A percentile compares a stretch with the other conserved stretches of the same genome.
Conservation (phyloP, 148 eudicot genomes). For the Simmondsia chinensis region DNA sequence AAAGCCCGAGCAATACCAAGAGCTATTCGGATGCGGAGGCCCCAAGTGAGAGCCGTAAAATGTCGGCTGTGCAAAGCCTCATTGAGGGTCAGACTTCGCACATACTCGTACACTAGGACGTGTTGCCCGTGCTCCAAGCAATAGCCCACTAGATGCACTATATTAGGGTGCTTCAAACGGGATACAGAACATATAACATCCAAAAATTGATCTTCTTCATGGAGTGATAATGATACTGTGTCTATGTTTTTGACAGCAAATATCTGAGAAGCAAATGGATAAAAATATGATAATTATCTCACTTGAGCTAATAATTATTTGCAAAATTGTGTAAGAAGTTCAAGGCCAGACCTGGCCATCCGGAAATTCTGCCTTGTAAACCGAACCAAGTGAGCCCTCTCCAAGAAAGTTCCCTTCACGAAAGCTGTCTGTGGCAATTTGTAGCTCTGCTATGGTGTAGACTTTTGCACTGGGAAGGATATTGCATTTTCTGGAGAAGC, state of each 20-base stretch:
- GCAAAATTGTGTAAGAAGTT: neutral
- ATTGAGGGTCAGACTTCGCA: conserved; percentile 58
- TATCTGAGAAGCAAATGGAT: conserved; percentile 48
- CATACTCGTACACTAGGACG: conserved; percentile 66
- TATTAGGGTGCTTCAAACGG: conserved; percentile 76
- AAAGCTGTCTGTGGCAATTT: conserved; percentile 70
- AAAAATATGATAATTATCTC: no score
- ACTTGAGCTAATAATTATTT: no score
- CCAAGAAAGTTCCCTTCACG: conserved; percentile 66
- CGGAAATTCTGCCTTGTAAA: conserved; percentile 75
- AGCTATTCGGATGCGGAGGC: conserved; percentile 66
- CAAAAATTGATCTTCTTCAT: conserved; percentile 77
- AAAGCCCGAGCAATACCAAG: conserved; percentile 68
- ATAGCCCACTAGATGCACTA: conserved; percentile 67
- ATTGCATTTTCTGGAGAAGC: conserved; percentile 48
- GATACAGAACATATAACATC: conserved; percentile 55
- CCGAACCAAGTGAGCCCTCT: conserved; percentile 95
- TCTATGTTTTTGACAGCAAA: conserved; percentile 71
- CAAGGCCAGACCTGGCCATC: conserved; percentile 51
- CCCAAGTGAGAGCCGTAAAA: conserved; percentile 72
- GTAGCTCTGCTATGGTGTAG: conserved; percentile 63
- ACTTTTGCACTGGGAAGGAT: conserved; percentile 54
- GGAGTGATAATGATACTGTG: conserved; percentile 48
- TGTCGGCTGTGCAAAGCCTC: conserved; percentile 54
- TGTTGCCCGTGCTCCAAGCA: conserved; percentile 78